These are phyloP conservation scores for Xylaria sp. DNA, from an alignment of 2,329 filamentous ascomycete genomes.

Conservation along the genomic window DNA sequence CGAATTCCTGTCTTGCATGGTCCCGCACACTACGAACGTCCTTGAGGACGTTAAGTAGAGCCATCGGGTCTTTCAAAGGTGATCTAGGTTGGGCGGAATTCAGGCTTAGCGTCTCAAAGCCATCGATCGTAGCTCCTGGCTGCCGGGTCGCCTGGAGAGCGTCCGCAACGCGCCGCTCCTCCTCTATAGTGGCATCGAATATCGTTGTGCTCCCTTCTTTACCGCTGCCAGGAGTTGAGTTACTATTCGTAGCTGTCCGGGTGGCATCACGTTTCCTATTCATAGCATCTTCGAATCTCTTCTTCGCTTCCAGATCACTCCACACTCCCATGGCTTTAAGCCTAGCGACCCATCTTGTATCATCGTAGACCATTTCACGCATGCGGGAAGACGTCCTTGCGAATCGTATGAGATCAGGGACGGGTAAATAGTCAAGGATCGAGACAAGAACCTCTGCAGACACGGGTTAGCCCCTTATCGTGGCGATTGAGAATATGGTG, in stretches of 20 bases:
- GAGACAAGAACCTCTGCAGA: conserved; percentile 79
- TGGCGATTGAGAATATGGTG: background rate
- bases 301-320: conserved; percentile 86
- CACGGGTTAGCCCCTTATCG: conserved; percentile 11
- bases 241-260: conserved; percentile 36
- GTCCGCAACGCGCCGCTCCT: conserved; percentile 57
- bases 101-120: conserved; percentile 79
- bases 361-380: conserved; percentile 98
- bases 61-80: conserved; percentile 63
- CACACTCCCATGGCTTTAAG: conserved; percentile 88
- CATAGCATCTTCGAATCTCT: conserved; percentile 76
- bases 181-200: conserved; percentile 75
- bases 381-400: conserved; percentile 84
- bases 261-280: conserved; percentile 64
- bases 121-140: conserved; percentile 55
- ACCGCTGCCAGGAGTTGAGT: conserved; percentile 28
- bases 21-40: conserved; percentile 80
- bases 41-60: conserved; percentile 72
- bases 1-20: conserved; percentile 86
- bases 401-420: conserved; percentile 83
- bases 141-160: conserved; percentile 43
- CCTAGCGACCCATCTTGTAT: conserved; percentile 89
- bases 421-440: conserved; percentile 87
- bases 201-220: conserved; percentile 60
- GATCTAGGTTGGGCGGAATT: conserved; percentile 49